Conservation (phyloP, 768 basidiomycete genomes). For the Leccinum rimulosum region DNA sequence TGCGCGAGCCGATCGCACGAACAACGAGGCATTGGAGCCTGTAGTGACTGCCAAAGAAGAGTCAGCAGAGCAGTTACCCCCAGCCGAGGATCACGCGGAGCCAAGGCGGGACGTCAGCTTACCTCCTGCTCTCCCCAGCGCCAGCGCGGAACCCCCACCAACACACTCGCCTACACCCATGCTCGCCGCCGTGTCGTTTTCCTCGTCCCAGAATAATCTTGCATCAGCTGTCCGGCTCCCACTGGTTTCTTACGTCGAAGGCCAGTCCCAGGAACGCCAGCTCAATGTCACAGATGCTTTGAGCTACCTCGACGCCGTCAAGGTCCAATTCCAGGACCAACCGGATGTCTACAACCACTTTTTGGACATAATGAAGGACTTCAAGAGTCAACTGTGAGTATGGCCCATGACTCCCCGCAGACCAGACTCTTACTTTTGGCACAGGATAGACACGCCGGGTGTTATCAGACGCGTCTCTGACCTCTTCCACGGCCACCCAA, state of each 20-base stretch:
- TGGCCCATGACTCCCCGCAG: not conserved
- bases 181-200: constrained; percentile 14
- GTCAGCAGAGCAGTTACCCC: constrained; percentile 5
- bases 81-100: constrained; percentile 14
- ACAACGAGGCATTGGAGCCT: constrained; percentile 1
- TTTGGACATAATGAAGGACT: constrained; percentile 74
- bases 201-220: constrained; percentile 2
- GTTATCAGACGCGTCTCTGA: constrained; percentile 94
- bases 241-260: constrained; percentile 24
- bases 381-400: constrained; percentile 59
- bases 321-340: constrained; percentile 54
- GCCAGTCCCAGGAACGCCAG: constrained; percentile 38
- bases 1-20: constrained; percentile 9
- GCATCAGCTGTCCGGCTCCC: constrained; percentile 16
- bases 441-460: constrained; percentile 94
- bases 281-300: constrained; percentile 63
- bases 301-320: constrained; percentile 63
- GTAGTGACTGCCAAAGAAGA: constrained; percentile 3
- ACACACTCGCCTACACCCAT: constrained; percentile 13
- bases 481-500: constrained; percentile 86
- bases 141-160: constrained; percentile 8
- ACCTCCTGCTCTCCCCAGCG: constrained; percentile 11
- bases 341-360: constrained; percentile 65
- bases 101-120: constrained; percentile 27
- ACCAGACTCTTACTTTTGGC: not conserved